These are phyloP conservation scores for Ceratocystis huliohia DNA, from an alignment of 2,329 filamentous ascomycete species.

Conservation along the genomic window DNA sequence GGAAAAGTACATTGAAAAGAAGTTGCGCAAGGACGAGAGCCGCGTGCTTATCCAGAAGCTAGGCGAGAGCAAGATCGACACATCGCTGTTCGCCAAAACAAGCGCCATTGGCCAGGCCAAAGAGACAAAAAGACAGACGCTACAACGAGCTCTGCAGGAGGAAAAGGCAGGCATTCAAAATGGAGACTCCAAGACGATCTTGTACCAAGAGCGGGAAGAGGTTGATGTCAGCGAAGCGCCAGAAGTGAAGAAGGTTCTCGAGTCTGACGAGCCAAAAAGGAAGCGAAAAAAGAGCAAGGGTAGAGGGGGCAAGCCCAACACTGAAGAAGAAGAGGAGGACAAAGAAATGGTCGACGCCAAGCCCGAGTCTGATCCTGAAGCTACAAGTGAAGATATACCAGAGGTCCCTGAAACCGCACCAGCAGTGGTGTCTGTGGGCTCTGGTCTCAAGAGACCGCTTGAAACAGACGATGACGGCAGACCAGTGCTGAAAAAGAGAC, in stretches of 20 bases:
- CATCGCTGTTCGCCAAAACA: slow-evolving; percentile 64
- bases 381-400: neutral
- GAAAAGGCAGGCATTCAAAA: slow-evolving; percentile 49
- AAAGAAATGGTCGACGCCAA: neutral
- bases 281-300: slow-evolving; percentile 26
- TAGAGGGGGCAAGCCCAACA: neutral
- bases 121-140: slow-evolving; percentile 58
- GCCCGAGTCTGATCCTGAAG: slow-evolving; percentile 19
- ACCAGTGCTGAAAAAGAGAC: slow-evolving; percentile 71
- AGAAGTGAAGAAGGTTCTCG: slow-evolving; percentile 16
- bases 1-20: slow-evolving; percentile 68
- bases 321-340: slow-evolving; percentile 8
- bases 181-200: slow-evolving; percentile 34
- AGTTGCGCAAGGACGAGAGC: slow-evolving; percentile 89
- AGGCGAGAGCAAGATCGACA: slow-evolving; percentile 67
- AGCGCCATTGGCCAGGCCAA: slow-evolving; percentile 59
- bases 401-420: slow-evolving; percentile 16
- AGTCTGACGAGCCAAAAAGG: slow-evolving; percentile 27
- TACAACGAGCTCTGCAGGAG: slow-evolving; percentile 52
- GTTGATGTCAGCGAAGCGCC: slow-evolving; percentile 13
- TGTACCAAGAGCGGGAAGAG: slow-evolving; percentile 35
- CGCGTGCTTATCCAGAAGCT: slow-evolving; percentile 72
- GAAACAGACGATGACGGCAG: slow-evolving; percentile 66
- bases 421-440: slow-evolving; percentile 40
- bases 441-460: slow-evolving; percentile 75